A percentile compares a stretch with the other conserved stretches of the same genome.
These are phyloP conservation scores for Flaveria robusta DNA, from an alignment of 129 eudicot species.

Conservation along the genomic window DNA sequence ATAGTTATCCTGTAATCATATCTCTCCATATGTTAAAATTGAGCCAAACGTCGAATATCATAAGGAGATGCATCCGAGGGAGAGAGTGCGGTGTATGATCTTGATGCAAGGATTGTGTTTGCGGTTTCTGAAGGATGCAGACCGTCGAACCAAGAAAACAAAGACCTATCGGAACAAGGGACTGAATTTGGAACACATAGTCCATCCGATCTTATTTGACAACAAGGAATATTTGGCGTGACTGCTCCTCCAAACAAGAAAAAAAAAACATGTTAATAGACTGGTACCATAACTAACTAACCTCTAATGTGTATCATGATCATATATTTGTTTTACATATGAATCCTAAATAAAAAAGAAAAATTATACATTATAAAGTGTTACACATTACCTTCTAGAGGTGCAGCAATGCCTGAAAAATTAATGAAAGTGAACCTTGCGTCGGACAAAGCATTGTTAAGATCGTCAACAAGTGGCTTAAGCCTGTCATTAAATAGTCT, in stretches of 20 bases:
- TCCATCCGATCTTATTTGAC: conserved; percentile 25
- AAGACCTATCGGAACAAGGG: conserved; percentile 11
- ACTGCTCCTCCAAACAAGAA: conserved; percentile 7
- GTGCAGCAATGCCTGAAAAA: conserved; percentile 14
- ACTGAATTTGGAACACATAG: conserved; percentile 24
- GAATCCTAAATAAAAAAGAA: too few relatives aligned
- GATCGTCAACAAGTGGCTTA: conserved; percentile 37
- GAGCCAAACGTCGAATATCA: conserved; percentile 30
- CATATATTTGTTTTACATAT: too few relatives aligned
- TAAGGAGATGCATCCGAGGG: conserved; percentile 28
- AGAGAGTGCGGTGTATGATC: conserved; percentile 28
- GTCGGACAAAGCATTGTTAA: conserved; percentile 19
- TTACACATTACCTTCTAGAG: conserved; percentile 12
- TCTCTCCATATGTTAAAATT: neutral
- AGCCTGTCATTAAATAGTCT: conserved; percentile 40
- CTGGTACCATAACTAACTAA: neutral
- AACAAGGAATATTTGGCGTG: conserved; percentile 19
- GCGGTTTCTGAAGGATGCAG: conserved; percentile 37
- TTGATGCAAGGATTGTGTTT: conserved; percentile 26
- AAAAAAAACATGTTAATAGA: neutral
- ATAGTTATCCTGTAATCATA: neutral
- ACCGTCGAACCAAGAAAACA: conserved; percentile 27
- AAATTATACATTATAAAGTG: neutral
- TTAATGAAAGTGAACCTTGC: conserved; percentile 42
- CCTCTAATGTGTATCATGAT: neutral